Evolutionary conservation across 305 asterid species (phyloP).

Genomic region (Euphrasia arctica): DNA sequence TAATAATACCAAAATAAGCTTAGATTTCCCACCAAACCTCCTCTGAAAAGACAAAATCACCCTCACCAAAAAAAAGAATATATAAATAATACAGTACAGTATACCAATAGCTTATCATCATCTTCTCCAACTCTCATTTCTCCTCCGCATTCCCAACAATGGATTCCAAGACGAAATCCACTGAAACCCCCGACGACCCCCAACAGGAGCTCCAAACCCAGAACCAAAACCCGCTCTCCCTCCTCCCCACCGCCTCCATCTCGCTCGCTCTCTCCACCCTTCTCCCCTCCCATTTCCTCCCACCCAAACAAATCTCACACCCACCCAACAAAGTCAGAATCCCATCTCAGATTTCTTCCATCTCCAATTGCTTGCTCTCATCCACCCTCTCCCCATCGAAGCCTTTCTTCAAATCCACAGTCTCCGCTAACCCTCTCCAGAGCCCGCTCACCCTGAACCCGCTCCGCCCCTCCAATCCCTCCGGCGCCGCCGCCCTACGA

Average conservation of each 20-base stretch:
- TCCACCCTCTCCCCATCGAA: slow-evolving; percentile 47
- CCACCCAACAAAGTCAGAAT: slow-evolving; percentile 59
- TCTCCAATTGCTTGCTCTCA: slow-evolving; percentile 48
- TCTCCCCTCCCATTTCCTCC: slow-evolving; percentile 71
- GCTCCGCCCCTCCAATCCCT: slow-evolving; percentile 77
- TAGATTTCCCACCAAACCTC: neutral
- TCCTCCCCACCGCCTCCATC: slow-evolving; percentile 60
- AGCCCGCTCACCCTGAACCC: slow-evolving; percentile 53
- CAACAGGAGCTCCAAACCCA: slow-evolving; percentile 36
- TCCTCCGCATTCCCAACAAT: slow-evolving; percentile 25
- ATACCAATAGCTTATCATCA: slow-evolving; percentile 20
- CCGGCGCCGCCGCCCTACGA: slow-evolving; percentile 59
- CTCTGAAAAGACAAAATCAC: neutral
- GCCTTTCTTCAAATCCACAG: slow-evolving; percentile 45
- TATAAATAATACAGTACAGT: neutral
- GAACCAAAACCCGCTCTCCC: slow-evolving; percentile 29
- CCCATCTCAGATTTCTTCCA: slow-evolving; percentile 79
- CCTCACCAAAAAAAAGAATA: neutral
- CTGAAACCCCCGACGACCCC: slow-evolving; percentile 35
- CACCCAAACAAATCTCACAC: slow-evolving; percentile 46
- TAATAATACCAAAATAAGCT: too few species aligned
- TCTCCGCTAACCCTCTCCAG: slow-evolving; percentile 70
- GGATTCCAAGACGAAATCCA: slow-evolving; percentile 38
- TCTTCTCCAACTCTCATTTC: slow-evolving; percentile 14
- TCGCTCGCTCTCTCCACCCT: slow-evolving; percentile 73